Evolutionary conservation across 2,329 filamentous ascomycete species (phyloP), one percentile per base, ranked within the genome.

Genomic region (Aaosphaeria arxii): DNA sequence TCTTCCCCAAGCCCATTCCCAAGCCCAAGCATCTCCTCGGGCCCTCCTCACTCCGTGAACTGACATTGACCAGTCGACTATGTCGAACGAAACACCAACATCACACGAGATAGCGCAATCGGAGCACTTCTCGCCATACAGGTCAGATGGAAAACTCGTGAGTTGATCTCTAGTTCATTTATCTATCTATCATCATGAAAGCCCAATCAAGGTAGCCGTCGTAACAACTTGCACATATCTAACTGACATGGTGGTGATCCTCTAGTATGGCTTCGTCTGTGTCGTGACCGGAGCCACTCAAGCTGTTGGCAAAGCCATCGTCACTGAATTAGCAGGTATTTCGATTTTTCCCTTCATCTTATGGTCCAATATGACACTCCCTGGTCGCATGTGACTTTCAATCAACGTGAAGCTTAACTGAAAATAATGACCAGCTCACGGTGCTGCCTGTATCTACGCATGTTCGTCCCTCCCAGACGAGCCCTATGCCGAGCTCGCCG

Each of bases 401-500:
- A 43, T 31, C 41, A 28, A 13, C 13, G 13, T 36, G 13, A 13
- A 36, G 13, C 33, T 36, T 9, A 24, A n/a, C 39, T 24, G 7
- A 40, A 40, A 11, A 11, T 40, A 6, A n/a, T 33, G 6, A 30
- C 42, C 45, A 82, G 82, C 81, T 41, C 83, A 85, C 59, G 83
- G 83, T 39, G 83, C 82, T 52, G 83, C 83, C 40, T 83, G 80
- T 57, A 81, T 85, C 54, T 85, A 85, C 57, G 77, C 80, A 41
- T 83, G 80, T 65, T 76, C 79, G 40, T 70, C 71, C 24, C 59
- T 70, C 38, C 70, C 72, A 11, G 64, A 64, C 30, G 67, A 73
- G 31, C 67, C 73, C 38, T 77, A 75, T 58, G 64, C 67, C 28
- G 49, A 63, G 36, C 64, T 81, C 36, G 68, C 74, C 38, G 62